Evolutionary conservation across 495 filamentous ascomycete genomes (phyloP), one percentile per base, ranked within the genome.

Genomic region (Daldinia vernicosa): DNA sequence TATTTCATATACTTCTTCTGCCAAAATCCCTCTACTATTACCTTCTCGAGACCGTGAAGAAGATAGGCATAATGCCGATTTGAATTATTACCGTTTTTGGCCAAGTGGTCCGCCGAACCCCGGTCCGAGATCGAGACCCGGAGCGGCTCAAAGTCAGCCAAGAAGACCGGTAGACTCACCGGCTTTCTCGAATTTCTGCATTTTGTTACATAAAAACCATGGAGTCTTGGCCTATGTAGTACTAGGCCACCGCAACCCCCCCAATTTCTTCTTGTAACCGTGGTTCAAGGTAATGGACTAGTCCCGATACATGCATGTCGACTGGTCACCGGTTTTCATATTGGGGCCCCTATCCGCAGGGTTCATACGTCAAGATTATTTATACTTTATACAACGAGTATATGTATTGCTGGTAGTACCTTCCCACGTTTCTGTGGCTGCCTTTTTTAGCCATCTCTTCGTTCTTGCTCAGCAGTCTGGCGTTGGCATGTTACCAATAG

Each of bases 201-300:
- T 55, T 63, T 63, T 63, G 35, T 71, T 71, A 71, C 69, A 63
- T 71, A 67, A 71, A 32, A 27, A 30, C 19, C 11, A 43, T 32
- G 7, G 28, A 14, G 61, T 0, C 60, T 63, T 62, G 39, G 33
- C 43, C 58, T 37, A 63, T 59, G 51, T 45, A 66, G 56, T 60
- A 62, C 40, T 62, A 62, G 51, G 15, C 50, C 32, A 58, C 45
- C 12, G n/a, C 11, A 3, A 11, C 14, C 35, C 50, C 63, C 30
- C 58, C 32, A n/a, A n/a, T 57, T 54, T 47, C 53, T 32, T 37
- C n/a, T 17, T 53, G 39, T 54, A 63, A 33, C 30, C 61, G 43
- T 40, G 66, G 54, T 33, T 40, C 43, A 35, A 27, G 43, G 54
- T 64, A 35, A 58, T 35, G 27, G 40, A 55, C 35, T 60, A 53